Evolutionary conservation across 2,329 filamentous ascomycete genomes (phyloP).

Genomic region (Colletotrichum nymphaeae): DNA sequence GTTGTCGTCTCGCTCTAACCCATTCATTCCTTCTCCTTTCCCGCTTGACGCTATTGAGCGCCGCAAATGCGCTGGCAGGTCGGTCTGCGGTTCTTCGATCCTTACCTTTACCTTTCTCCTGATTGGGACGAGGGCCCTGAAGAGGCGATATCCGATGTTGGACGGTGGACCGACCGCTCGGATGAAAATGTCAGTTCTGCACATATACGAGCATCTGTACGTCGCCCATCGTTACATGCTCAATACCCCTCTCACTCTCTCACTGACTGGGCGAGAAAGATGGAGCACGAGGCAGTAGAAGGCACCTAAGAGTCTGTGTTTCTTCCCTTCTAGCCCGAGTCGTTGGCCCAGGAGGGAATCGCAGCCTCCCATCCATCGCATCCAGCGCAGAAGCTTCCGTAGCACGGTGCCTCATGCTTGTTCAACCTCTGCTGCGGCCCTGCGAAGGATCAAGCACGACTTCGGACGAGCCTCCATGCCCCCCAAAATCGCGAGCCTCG

Average conservation of each 20-base stretch:
- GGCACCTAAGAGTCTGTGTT: constrained; percentile 2
- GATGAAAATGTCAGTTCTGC: constrained; percentile 19
- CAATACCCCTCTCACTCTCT: neutral
- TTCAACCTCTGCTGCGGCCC: neutral
- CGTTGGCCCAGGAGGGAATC: constrained; percentile 10
- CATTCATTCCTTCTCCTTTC: neutral
- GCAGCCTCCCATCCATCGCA: too few relatives aligned
- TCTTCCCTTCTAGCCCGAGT: neutral
- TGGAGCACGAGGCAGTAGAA: neutral
- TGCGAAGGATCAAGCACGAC: neutral
- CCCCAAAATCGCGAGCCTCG: too few relatives aligned
- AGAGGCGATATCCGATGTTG: constrained; percentile 14
- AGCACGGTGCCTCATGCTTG: neutral
- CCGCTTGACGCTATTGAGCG: constrained; percentile 25
- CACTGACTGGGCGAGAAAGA: neutral
- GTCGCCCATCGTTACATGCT: neutral
- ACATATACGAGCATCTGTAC: constrained; percentile 16
- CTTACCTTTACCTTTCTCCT: neutral
- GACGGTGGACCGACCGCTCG: neutral
- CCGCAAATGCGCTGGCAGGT: constrained; percentile 24
- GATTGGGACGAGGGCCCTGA: neutral
- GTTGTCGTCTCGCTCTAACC: constrained; percentile 1
- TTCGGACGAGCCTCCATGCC: constrained; percentile 5
- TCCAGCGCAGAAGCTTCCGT: neutral
- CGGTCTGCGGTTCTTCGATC: neutral